phyloP scores from a whole-genome alignment of 768 basidiomycete species.

The Leccinum variicolor region DNA sequence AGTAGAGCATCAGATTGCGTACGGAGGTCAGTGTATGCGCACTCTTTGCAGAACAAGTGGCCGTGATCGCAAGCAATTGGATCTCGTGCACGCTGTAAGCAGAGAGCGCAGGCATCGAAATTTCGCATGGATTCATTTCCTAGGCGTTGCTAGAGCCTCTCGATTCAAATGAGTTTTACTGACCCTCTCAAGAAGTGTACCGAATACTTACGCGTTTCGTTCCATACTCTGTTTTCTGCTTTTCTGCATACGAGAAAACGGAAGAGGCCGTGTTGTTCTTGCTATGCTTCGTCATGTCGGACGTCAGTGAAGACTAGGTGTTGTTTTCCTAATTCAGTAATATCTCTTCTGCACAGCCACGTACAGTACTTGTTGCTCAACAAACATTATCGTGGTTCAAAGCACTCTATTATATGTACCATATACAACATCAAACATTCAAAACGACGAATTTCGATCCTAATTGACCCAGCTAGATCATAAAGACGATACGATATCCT shows the following conservation, averaged over 20 bases:
- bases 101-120: slow-evolving; percentile 90
- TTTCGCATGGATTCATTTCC: slow-evolving; percentile 92
- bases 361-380: background rate
- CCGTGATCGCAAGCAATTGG: slow-evolving; percentile 83
- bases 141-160: slow-evolving; percentile 30
- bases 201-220: slow-evolving; percentile 59
- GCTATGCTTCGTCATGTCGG: slow-evolving; percentile 79
- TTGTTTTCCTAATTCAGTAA: background rate
- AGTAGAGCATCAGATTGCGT: slow-evolving; percentile 26
- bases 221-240: slow-evolving; percentile 77
- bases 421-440: background rate
- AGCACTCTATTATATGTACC: background rate
- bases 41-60: slow-evolving; percentile 96
- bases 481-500: slow-evolving; percentile 25
- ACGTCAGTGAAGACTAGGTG: background rate
- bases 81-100: slow-evolving; percentile 77
- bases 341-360: background rate
- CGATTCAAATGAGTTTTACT: slow-evolving; percentile 3
- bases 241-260: slow-evolving; percentile 87
- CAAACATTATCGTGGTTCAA: background rate
- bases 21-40: slow-evolving; percentile 83
- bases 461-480: background rate
- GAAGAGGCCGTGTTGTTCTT: slow-evolving; percentile 90
- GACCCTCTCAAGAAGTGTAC: background rate
- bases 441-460: background rate